Conservation (phyloP, 305 asterid genomes). For the Withania somnifera region DNA sequence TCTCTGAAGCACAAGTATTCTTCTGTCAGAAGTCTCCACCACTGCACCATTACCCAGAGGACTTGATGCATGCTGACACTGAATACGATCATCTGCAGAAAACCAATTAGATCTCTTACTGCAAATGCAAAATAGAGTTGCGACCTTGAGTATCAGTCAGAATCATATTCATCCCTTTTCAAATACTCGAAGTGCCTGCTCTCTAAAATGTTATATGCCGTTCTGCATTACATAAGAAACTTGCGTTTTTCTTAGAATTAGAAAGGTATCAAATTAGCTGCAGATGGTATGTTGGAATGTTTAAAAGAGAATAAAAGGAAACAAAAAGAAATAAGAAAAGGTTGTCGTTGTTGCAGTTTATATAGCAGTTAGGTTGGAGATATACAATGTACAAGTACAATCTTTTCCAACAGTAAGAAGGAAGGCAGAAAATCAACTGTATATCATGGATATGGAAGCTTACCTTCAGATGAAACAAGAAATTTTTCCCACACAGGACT, state of each 20-base stretch:
- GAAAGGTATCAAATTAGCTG: neutral
- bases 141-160: neutral
- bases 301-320: neutral
- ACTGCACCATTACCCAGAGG: constrained; percentile 96
- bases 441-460: constrained; percentile 4
- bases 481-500: constrained; percentile 80
- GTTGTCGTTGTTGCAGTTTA: neutral
- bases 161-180: neutral
- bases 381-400: neutral
- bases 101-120: constrained; percentile 7
- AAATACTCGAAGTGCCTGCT: neutral
- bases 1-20: constrained; percentile 73
- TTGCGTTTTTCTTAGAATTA: neutral
- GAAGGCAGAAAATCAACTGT: neutral
- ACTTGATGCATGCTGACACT: constrained; percentile 78
- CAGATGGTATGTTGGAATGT: neutral
- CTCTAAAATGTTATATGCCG: neutral
- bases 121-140: neutral
- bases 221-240: neutral
- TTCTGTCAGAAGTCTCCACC: constrained; percentile 54
- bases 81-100: constrained; percentile 44
- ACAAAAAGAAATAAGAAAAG: neutral
- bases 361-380: neutral
- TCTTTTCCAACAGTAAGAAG: neutral
- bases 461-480: constrained; percentile 72